Conservation (phyloP, 805 yeast species). For the Myxozyma melibiosi region DNA sequence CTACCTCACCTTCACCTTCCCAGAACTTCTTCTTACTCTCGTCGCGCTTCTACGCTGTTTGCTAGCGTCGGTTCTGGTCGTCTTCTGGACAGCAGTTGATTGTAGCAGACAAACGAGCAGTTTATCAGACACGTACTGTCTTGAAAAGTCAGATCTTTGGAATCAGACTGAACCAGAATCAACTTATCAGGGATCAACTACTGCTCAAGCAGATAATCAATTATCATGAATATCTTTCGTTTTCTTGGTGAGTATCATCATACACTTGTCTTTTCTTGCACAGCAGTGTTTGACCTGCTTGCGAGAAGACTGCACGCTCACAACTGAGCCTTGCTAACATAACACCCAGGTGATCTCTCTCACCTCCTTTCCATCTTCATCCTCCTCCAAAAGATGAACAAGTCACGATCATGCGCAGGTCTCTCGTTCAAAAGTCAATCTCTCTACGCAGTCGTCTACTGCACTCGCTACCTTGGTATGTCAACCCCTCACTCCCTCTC, state of each 20-base stretch:
- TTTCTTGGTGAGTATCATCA: slow-evolving; percentile 33
- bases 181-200: not conserved
- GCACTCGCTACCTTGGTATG: slow-evolving; percentile 71
- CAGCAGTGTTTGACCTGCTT: too few species aligned
- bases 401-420: slow-evolving; percentile 71
- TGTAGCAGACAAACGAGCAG: too few species aligned
- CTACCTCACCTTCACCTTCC: too few species aligned
- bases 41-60: too few species aligned
- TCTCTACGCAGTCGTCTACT: slow-evolving; percentile 71
- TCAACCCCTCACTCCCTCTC: slow-evolving; percentile 45
- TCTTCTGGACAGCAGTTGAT: too few species aligned
- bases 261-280: not conserved
- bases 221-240: slow-evolving; percentile 36
- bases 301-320: too few species aligned
- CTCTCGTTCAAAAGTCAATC: slow-evolving; percentile 87
- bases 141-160: too few species aligned
- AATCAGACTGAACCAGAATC: too few species aligned
- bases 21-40: too few species aligned
- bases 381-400: slow-evolving; percentile 67
- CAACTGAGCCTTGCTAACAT: not conserved
- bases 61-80: too few species aligned
- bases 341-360: slow-evolving; percentile 65
- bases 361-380: slow-evolving; percentile 80
- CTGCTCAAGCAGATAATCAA: too few species aligned
- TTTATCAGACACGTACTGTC: too few species aligned